Conservation (phyloP, 2,329 filamentous ascomycete species). For the Sodiomyces alkalinus region DNA sequence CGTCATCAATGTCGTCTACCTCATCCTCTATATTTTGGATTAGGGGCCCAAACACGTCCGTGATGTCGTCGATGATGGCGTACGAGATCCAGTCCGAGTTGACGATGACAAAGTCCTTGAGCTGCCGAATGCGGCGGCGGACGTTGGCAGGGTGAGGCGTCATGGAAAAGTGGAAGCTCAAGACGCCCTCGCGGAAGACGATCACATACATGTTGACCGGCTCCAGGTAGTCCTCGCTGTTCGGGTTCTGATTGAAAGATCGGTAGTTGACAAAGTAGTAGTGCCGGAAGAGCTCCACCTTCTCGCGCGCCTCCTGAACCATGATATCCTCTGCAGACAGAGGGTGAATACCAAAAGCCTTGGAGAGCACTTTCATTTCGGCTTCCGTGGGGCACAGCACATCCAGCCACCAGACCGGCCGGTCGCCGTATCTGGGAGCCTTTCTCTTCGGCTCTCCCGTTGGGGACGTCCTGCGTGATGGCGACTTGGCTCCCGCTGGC, state of each 20-base stretch:
- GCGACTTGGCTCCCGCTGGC: slow-evolving; percentile 26
- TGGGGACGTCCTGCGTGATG: slow-evolving; percentile 11
- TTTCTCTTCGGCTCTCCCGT: too few species aligned
- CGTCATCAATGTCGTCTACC: slow-evolving; percentile 92
- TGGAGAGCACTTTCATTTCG: slow-evolving; percentile 89
- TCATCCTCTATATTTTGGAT: slow-evolving; percentile 91
- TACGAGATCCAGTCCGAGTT: slow-evolving; percentile 98
- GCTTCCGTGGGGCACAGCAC: slow-evolving; percentile 79
- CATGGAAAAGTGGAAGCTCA: slow-evolving; percentile 95
- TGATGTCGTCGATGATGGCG: slow-evolving; percentile 95
- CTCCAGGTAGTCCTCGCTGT: slow-evolving; percentile 79
- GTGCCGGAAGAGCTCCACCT: slow-evolving; percentile 91
- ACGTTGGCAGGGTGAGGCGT: slow-evolving; percentile 95
- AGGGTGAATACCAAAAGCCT: slow-evolving; percentile 90
- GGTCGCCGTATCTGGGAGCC: slow-evolving; percentile 52
- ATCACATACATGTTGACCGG: slow-evolving; percentile 97
- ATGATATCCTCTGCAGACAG: slow-evolving; percentile 93
- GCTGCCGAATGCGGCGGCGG: slow-evolving; percentile 77
- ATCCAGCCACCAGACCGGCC: slow-evolving; percentile 95
- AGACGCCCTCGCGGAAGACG: slow-evolving; percentile 87
- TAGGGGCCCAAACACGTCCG: slow-evolving; percentile 83
- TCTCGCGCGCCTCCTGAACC: slow-evolving; percentile 93
- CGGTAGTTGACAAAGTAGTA: slow-evolving; percentile 99
- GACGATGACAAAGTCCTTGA: slow-evolving; percentile 85
- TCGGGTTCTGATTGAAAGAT: slow-evolving; percentile 88